Evolutionary conservation across 2,329 filamentous ascomycete genomes (phyloP).

Genomic region (Aphanocladium album): DNA sequence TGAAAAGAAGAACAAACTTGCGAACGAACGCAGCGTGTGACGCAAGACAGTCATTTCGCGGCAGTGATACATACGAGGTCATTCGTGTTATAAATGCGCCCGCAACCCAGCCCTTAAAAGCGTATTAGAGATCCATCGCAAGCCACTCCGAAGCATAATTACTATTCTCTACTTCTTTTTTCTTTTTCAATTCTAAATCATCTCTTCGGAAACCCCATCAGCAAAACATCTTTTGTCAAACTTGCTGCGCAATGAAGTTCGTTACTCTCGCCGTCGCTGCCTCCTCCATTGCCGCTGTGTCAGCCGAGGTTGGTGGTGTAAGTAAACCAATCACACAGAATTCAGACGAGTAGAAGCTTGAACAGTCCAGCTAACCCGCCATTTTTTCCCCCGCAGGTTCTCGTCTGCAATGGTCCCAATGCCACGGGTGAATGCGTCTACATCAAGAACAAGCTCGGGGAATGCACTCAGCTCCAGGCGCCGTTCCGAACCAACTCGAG

Average conservation of each 20-base stretch:
- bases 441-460: slow-evolving; percentile 36
- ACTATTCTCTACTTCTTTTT: too few relatives aligned
- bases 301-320: slow-evolving; percentile 41
- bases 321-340: slow-evolving; percentile 22
- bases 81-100: too few relatives aligned
- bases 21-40: neutral
- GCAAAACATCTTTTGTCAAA: neutral
- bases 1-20: neutral
- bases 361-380: too few relatives aligned
- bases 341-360: too few relatives aligned
- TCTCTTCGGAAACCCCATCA: neutral
- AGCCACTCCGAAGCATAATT: too few relatives aligned
- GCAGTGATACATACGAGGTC: neutral
- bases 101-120: too few relatives aligned
- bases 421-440: slow-evolving; percentile 43
- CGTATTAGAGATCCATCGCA: too few relatives aligned
- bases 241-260: slow-evolving; percentile 26
- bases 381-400: slow-evolving; percentile 40
- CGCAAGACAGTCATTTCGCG: too few relatives aligned
- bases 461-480: slow-evolving; percentile 41
- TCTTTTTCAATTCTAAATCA: too few relatives aligned
- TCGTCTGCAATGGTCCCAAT: slow-evolving; percentile 47
- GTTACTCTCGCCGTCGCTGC: slow-evolving; percentile 18
- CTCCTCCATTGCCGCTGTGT: slow-evolving; percentile 14
- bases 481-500: slow-evolving; percentile 37